phyloP scores from a whole-genome alignment of 2,329 filamentous ascomycete genomes.

The Gremmenia infestans region DNA sequence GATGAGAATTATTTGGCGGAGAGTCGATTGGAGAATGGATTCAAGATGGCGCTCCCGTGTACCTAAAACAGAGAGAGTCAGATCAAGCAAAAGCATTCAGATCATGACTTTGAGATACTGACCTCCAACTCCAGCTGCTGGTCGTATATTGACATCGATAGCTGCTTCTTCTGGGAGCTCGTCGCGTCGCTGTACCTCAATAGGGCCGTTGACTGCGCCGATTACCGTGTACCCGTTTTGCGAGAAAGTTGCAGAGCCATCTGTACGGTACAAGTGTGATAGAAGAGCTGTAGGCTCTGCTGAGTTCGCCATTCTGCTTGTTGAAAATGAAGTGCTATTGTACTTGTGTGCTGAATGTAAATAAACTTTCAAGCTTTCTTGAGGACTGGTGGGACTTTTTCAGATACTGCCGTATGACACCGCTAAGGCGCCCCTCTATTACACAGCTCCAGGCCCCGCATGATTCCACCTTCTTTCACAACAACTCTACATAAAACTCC shows the following conservation, averaged over 20 bases:
- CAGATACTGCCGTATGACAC: background rate
- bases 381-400: background rate
- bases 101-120: conserved; percentile 27
- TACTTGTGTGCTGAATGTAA: background rate
- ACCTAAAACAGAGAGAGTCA: conserved; percentile 34
- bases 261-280: conserved; percentile 61
- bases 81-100: conserved; percentile 1
- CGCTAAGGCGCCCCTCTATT: background rate
- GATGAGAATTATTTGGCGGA: conserved; percentile 70
- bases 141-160: conserved; percentile 85
- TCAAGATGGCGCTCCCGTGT: conserved; percentile 80
- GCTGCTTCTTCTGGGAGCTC: conserved; percentile 88
- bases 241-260: conserved; percentile 76
- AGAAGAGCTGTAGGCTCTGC: conserved; percentile 43
- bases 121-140: conserved; percentile 79
- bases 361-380: background rate
- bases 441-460: background rate
- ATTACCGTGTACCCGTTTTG: conserved; percentile 75
- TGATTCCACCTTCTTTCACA: background rate
- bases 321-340: background rate
- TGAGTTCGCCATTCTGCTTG: conserved; percentile 39
- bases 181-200: conserved; percentile 84
- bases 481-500: conserved; percentile 4
- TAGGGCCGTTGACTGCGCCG: conserved; percentile 83
- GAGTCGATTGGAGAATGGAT: conserved; percentile 63